Conservation (phyloP, 345 rosid species). For the Melaleuca quinquenervia region DNA sequence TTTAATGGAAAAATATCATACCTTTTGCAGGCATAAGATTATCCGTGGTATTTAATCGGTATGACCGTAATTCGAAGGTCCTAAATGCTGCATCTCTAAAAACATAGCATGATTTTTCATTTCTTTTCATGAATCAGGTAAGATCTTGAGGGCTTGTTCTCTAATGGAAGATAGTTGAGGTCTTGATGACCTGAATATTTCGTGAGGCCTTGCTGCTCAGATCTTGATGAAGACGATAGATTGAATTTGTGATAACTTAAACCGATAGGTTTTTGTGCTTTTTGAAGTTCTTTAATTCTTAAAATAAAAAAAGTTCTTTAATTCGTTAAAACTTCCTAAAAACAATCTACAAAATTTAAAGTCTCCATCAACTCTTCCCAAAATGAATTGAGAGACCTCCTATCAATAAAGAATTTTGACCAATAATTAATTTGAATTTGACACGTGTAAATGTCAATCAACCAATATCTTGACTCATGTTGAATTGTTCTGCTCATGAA, state of each 20-base stretch:
- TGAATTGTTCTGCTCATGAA: not conserved
- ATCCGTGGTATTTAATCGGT: no score
- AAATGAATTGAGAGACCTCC: not conserved
- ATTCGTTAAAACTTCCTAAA: no score
- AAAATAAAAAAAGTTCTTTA: no score
- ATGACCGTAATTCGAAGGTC: not conserved
- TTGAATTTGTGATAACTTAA: not conserved
- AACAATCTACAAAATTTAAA: not conserved
- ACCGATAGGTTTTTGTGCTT: not conserved
- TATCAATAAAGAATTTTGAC: not conserved
- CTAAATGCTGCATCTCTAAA: not conserved
- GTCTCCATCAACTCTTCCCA: not conserved
- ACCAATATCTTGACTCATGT: not conserved
- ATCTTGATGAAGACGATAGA: not conserved
- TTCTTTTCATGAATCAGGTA: not conserved
- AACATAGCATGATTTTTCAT: not conserved
- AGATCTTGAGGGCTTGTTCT: not conserved
- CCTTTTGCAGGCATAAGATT: not conserved
- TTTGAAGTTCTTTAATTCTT: no score
- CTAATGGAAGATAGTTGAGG: not conserved
- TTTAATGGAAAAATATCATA: not conserved
- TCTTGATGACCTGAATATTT: not conserved
- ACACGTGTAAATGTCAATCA: not conserved
- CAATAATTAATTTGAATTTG: not conserved
- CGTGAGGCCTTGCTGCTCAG: not conserved